These are phyloP conservation scores for Piromyces finnis DNA, from an alignment of 192 early-diverging fungal species.

Conservation along the genomic window DNA sequence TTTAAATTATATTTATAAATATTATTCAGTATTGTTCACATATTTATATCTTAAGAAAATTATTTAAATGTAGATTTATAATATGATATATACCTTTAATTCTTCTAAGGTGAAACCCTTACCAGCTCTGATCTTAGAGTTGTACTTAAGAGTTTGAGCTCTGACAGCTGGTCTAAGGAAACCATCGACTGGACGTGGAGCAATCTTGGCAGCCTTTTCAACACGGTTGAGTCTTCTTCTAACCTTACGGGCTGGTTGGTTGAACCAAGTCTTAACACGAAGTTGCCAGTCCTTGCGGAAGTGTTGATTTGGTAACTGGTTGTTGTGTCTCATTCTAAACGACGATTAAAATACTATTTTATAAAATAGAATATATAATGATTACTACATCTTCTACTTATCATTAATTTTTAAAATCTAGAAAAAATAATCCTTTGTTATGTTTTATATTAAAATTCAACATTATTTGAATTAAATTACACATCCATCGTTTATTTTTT, in stretches of 20 bases:
- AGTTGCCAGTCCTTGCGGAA: constrained; percentile 97
- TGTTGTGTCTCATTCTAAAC: constrained; percentile 70
- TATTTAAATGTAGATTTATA: no score
- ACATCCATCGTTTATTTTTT: no score
- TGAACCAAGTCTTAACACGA: constrained; percentile 96
- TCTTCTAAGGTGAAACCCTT: constrained; percentile 97
- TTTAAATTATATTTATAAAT: no score
- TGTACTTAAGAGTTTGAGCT: constrained; percentile 94
- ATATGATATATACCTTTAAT: constrained; percentile 54
- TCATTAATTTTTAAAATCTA: no score
- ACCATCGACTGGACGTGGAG: constrained; percentile 90
- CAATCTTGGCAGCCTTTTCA: constrained; percentile 89
- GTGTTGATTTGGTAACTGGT: constrained; percentile 81
- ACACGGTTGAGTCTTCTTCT: constrained; percentile 66
- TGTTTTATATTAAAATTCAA: no score
- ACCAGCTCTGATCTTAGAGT: constrained; percentile 88
- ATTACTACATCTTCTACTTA: not conserved
- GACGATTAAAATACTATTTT: not conserved
- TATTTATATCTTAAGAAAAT: no score
- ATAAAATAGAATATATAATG: not conserved
- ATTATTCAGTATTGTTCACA: no score
- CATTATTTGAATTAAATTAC: no score
- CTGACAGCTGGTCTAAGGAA: constrained; percentile 89
- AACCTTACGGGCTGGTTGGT: constrained; percentile 92
- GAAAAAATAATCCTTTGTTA: no score